phyloP scores from a whole-genome alignment of 106 monocot species.

The Acorus calamus region DNA sequence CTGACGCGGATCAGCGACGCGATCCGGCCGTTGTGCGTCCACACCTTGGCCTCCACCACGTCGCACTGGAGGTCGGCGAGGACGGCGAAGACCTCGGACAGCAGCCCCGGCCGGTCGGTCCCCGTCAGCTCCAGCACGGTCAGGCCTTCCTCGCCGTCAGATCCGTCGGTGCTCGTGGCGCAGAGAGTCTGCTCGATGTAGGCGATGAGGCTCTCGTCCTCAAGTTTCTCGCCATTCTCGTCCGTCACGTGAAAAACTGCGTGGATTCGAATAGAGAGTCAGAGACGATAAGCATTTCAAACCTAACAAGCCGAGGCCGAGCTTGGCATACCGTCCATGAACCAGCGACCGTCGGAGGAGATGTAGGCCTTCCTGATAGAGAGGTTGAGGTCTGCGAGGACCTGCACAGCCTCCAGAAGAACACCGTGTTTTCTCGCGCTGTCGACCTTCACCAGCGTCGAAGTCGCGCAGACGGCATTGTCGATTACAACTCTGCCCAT shows the following conservation, averaged over 20 bases:
- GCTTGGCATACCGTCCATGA: no score
- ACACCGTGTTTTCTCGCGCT: slow-evolving; percentile 11
- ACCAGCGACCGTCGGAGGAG: slow-evolving; percentile 11
- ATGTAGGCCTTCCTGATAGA: slow-evolving; percentile 17
- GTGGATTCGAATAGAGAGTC: no score
- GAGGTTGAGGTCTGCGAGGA: slow-evolving; percentile 15
- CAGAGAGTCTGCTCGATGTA: slow-evolving; percentile 7
- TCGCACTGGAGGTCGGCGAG: slow-evolving; percentile 15
- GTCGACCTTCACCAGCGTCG: slow-evolving; percentile 14
- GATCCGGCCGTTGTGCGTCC: no score
- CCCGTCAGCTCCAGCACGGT: slow-evolving; percentile 28
- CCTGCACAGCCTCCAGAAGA: slow-evolving; percentile 8
- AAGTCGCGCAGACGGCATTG: slow-evolving; percentile 5
- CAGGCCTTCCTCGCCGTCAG: neutral
- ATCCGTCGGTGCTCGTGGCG: neutral
- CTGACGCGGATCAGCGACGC: neutral
- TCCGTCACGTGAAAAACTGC: slow-evolving; percentile 7
- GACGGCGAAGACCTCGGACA: slow-evolving; percentile 33
- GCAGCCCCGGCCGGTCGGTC: slow-evolving; percentile 24
- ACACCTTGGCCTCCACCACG: slow-evolving; percentile 26
- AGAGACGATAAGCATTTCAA: no score
- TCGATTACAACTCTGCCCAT: slow-evolving; percentile 9
- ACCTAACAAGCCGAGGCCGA: no score
- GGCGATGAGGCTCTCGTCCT: slow-evolving; percentile 10
- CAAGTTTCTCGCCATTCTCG: slow-evolving; percentile 10